Evolutionary conservation across 176 grass and related monocot genomes (phyloP).

Genomic region (Triticum timopheevii): DNA sequence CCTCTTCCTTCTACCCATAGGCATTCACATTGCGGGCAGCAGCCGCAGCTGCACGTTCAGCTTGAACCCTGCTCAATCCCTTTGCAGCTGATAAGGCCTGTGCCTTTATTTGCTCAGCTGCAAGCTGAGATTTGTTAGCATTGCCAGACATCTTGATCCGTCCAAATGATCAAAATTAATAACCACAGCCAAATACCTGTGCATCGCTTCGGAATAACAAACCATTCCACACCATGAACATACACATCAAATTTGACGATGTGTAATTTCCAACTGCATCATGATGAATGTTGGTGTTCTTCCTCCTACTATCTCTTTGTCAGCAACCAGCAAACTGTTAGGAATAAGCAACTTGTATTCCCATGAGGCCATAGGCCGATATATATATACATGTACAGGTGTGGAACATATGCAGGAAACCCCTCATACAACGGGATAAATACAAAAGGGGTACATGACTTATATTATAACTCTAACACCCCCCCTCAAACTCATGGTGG

Average conservation of each 20-base stretch:
- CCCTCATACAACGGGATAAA: too few species aligned
- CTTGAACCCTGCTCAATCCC: slow-evolving; percentile 78
- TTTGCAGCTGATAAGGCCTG: slow-evolving; percentile 59
- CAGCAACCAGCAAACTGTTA: not conserved
- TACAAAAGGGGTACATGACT: too few species aligned
- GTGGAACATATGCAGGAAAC: too few species aligned
- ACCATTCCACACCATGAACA: not conserved
- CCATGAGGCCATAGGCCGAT: too few species aligned
- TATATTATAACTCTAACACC: too few species aligned
- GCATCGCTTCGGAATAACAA: too few species aligned
- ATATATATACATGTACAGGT: too few species aligned
- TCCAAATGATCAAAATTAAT: not conserved
- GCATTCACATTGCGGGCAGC: slow-evolving; percentile 80
- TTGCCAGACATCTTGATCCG: slow-evolving; percentile 59
- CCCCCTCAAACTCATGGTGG: too few species aligned
- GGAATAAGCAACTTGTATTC: too few species aligned
- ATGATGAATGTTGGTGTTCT: not conserved
- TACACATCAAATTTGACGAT: not conserved
- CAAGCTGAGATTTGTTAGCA: slow-evolving; percentile 49
- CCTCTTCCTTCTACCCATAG: slow-evolving; percentile 88
- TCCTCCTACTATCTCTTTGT: not conserved
- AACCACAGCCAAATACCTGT: too few species aligned
- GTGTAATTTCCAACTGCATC: not conserved
- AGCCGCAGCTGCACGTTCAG: slow-evolving; percentile 55
- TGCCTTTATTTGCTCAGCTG: slow-evolving; percentile 62